Evolutionary conservation across 805 yeast species (phyloP).

Genomic region (Blastobotrys muscicola): DNA sequence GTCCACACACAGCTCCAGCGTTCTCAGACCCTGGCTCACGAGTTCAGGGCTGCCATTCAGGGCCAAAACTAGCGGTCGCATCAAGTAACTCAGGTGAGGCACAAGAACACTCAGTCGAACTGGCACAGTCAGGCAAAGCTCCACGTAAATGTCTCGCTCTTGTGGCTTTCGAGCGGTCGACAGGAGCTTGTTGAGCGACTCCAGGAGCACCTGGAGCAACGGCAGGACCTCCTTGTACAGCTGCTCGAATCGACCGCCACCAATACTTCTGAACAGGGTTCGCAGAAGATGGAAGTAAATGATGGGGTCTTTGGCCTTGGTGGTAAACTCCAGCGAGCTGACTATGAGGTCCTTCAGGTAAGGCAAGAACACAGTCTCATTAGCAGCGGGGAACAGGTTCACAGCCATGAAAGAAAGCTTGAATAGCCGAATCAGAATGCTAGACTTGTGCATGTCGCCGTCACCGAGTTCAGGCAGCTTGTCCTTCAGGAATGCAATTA

Average conservation of each 20-base stretch:
- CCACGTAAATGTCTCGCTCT: conserved; percentile 91
- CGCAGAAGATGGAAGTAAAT: conserved; percentile 83
- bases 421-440: conserved; percentile 75
- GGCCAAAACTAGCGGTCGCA: conserved; percentile 87
- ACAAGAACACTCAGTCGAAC: conserved; percentile 88
- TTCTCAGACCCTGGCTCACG: conserved; percentile 88
- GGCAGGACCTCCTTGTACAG: conserved; percentile 91
- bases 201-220: conserved; percentile 73
- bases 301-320: conserved; percentile 83
- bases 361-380: conserved; percentile 81
- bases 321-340: conserved; percentile 66
- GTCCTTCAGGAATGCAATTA: conserved; percentile 64
- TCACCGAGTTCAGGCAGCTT: conserved; percentile 74
- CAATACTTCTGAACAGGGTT: conserved; percentile 85
- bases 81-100: conserved; percentile 79
- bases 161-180: conserved; percentile 77
- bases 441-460: conserved; percentile 65
- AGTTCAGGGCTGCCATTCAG: conserved; percentile 84
- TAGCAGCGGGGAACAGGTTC: conserved; percentile 72
- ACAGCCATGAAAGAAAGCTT: conserved; percentile 94
- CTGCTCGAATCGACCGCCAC: conserved; percentile 93
- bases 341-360: conserved; percentile 77
- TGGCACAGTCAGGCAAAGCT: conserved; percentile 90
- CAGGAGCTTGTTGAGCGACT: conserved; percentile 74
- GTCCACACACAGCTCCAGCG: conserved; percentile 91